Evolutionary conservation across 305 asterid species (phyloP), one percentile per base, ranked within the genome.

Genomic region (Fraxinus latifolia): DNA sequence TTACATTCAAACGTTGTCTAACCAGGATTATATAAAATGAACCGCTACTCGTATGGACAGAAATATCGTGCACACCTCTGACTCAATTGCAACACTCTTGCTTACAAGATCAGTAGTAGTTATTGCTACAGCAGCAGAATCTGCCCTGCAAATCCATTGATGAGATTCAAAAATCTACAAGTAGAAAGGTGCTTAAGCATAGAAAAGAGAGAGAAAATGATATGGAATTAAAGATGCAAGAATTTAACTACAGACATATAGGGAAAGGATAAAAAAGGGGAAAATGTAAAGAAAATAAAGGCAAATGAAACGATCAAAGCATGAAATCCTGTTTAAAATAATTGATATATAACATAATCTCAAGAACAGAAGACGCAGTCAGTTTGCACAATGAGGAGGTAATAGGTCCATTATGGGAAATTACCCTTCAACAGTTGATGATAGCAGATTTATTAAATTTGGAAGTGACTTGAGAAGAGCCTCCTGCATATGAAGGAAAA

Each of bases 41-140:
- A 65, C 12, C 75, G 15, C 17, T 62, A 33, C 42, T 21, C 25
- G 9, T 53, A 53, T 4, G 62, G 83, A 27, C 34, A 79, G 25
- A 65, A 82, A 78, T 55, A 81, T 11, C 78, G 14, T 39, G 76
- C 85, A 32, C 79, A 94, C 98, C 94, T 93, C 88, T 2, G 93
- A 87, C 90, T 94, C 94, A 83, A 93, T 84, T 27, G 98, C 98
- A 58, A 94, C 90, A 84, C 98, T 96, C 89, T 96, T 96, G 88
- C 97, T 96, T 60, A 94, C 99, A 84, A 96, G 98, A 88, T 96
- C 98, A 53, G 99, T 96, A 75, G 99, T 94, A 27, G 99, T 96
- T 88, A 96, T 94, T 83, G 98, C 99, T 77, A 96, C 95, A 84
- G 98, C 95, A 83, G 98, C 98, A 83, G 95, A 90, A 82, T 92